Evolutionary conservation across 176 grass and related monocot species (phyloP).

Genomic region (barley (Hordeum vulgare)): DNA sequence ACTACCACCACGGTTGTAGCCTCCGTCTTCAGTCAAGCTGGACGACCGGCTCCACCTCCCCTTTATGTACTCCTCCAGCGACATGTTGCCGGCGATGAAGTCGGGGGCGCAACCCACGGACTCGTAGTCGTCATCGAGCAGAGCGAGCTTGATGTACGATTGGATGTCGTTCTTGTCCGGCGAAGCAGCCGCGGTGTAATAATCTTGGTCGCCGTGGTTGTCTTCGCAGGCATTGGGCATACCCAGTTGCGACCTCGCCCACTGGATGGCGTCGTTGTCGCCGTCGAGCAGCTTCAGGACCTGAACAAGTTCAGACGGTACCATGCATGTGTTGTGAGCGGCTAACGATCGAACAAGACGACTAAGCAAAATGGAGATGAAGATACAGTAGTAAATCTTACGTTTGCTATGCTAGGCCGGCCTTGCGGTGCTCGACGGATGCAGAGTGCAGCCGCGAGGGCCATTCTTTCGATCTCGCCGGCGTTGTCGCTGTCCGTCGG

Average conservation of each 20-base stretch:
- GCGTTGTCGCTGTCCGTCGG: neutral
- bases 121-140: slow-evolving; percentile 54
- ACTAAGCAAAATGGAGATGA: neutral
- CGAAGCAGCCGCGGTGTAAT: neutral
- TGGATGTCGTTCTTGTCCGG: slow-evolving; percentile 48
- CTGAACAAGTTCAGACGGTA: slow-evolving; percentile 6
- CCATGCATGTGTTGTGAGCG: neutral
- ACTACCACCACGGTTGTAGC: neutral
- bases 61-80: slow-evolving; percentile 74
- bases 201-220: neutral
- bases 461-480: slow-evolving; percentile 56
- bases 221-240: neutral
- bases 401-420: slow-evolving; percentile 55
- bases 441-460: slow-evolving; percentile 69
- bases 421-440: slow-evolving; percentile 43
- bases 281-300: slow-evolving; percentile 62
- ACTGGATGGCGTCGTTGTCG: slow-evolving; percentile 36
- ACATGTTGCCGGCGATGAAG: slow-evolving; percentile 44
- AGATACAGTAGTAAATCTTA: slow-evolving; percentile 16
- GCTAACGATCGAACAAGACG: neutral
- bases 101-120: slow-evolving; percentile 45
- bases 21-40: slow-evolving; percentile 64
- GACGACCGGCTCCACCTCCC: slow-evolving; percentile 81
- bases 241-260: slow-evolving; percentile 44
- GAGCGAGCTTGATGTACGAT: slow-evolving; percentile 79